Base-by-base conservation (phyloP, 768 basidiomycete genomes). In the Tylopilus felleus region DNA sequence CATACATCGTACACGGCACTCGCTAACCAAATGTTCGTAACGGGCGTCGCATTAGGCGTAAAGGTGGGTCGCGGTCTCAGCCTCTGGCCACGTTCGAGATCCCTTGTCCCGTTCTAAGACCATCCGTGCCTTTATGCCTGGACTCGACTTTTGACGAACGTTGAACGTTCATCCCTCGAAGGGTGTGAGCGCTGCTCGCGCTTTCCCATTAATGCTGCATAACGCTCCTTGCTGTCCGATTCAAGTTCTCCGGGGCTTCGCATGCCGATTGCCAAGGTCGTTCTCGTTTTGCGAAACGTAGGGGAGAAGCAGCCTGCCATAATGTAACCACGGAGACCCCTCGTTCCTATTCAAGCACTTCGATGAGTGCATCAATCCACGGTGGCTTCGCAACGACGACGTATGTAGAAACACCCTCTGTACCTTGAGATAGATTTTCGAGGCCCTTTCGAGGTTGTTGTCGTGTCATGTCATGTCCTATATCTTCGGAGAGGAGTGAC, bases 281-380 rank as follows among this genome's bases (percentile, higher is more conserved):
- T 43, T 21, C 3, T 23, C 35, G 40, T 52, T 51, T 41, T 25
- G 48, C 25, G 31, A 40, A 45, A 14, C 17, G 53, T 27, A 12
- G 27, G 4, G 36, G 17, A 47, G 51, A 59, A 54, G 25, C 19
- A 13, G 36, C 21, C 29, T 62, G 47, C 57, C 49, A 55, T 63
- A 56, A 53, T 47, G 60, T 62, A 44, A 62, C 62, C 44, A 64
- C 17, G 52, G 58, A 13, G 49, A 39, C 50, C 19, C 41, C 9
- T 41, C 25, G 28, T 19, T 1, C 49, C 35, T 6, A 3, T 60
- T 41, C 13, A 21, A 55, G 61, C 23, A 41, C 44, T 40, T 25
- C 21, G 36, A 19, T 55, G 27, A n/a, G 16, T 13, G 8, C 17
- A 14, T 47, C 36, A 23, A 14, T 22, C 14, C 35, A 27, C 22